A percentile compares a stretch with the other conserved stretches of the same genome.
Evolutionary conservation across 495 filamentous ascomycete genomes (phyloP).

Genomic region (Tuber borchii): DNA sequence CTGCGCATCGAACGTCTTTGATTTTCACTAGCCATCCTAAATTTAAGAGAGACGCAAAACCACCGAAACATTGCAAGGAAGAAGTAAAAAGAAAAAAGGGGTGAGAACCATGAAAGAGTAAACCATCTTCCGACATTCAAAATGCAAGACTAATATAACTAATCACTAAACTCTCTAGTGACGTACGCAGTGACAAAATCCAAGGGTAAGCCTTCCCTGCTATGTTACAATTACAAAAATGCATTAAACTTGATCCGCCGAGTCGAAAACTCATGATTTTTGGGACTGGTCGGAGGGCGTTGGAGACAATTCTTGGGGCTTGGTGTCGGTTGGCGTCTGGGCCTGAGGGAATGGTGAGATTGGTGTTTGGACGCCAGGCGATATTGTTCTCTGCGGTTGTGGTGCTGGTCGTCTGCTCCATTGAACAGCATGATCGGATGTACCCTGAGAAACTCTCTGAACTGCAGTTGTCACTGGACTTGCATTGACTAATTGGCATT

Average conservation of each 20-base stretch:
- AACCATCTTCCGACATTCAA: neutral
- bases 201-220: neutral
- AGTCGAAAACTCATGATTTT: neutral
- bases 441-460: neutral
- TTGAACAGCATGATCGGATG: neutral
- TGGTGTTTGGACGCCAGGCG: neutral
- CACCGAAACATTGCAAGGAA: neutral
- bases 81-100: neutral
- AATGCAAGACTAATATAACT: neutral
- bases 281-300: neutral
- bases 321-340: neutral
- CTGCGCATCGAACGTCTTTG: neutral
- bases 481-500: neutral
- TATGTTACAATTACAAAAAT: neutral
- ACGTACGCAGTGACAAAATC: neutral
- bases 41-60: neutral
- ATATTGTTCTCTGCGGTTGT: neutral
- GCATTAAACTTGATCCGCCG: neutral
- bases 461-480: neutral
- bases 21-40: neutral
- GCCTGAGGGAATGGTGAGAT: neutral
- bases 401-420: neutral
- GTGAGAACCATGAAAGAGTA: neutral
- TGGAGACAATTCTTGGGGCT: neutral
- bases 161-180: neutral